Percentiles rank a stretch among this genome's conserved stretches.
Evolutionary conservation across 805 yeast species (phyloP).

Genomic region (Candida manassasensis): DNA sequence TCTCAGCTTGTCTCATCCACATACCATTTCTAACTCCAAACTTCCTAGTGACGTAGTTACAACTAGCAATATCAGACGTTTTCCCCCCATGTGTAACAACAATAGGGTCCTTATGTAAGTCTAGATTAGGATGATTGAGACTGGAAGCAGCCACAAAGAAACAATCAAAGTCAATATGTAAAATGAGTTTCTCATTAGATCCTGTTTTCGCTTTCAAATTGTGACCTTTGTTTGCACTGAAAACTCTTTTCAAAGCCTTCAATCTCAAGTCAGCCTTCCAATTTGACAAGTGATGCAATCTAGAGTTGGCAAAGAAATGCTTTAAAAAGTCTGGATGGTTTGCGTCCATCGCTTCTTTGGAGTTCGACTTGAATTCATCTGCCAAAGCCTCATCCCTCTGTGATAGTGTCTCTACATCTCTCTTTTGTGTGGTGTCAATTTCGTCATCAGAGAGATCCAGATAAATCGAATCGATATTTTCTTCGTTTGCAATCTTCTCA

Average conservation of each 20-base stretch:
- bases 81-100: constrained; percentile 61
- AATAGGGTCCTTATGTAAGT: constrained; percentile 45
- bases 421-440: background rate
- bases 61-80: constrained; percentile 81
- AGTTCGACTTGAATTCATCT: constrained; percentile 4
- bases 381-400: constrained; percentile 2
- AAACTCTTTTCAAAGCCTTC: constrained; percentile 50
- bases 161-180: constrained; percentile 91
- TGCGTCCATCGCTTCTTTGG: constrained; percentile 43
- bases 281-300: constrained; percentile 82
- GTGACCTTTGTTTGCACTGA: constrained; percentile 15
- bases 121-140: constrained; percentile 48
- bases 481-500: background rate
- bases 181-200: constrained; percentile 29
- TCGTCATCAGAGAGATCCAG: constrained; percentile 6
- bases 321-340: constrained; percentile 71
- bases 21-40: constrained; percentile 80
- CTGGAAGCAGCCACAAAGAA: constrained; percentile 88
- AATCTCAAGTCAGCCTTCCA: constrained; percentile 77
- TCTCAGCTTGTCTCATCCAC: constrained; percentile 74
- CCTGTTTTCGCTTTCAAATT: background rate
- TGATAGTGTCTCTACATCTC: background rate
- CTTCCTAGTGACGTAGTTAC: constrained; percentile 83
- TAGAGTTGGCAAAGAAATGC: constrained; percentile 71
- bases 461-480: too few relatives aligned